Percentiles rank a stretch among this genome's conserved stretches.
phyloP scores from a whole-genome alignment of 2,329 filamentous ascomycete species.

The Domatiomyces globalis region DNA sequence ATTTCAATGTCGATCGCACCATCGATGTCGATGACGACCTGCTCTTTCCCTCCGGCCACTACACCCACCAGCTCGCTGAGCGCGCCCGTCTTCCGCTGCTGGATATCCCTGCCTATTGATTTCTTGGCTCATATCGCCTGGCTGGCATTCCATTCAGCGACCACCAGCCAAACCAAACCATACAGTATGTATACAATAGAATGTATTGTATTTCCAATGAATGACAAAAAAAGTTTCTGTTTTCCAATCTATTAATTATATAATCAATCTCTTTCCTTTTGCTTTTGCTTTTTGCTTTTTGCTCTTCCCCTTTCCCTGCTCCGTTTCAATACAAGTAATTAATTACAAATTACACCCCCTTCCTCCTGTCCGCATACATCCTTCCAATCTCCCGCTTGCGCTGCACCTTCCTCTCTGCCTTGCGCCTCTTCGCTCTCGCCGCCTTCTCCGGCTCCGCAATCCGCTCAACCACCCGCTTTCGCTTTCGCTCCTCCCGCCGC shows the following conservation, averaged over 20 bases:
- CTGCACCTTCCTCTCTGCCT: constrained; percentile 70
- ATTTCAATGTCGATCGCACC: constrained; percentile 16
- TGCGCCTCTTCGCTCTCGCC: constrained; percentile 66
- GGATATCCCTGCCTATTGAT: not conserved
- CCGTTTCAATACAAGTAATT: constrained; percentile 39
- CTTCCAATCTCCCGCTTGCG: constrained; percentile 63
- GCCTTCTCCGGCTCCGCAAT: constrained; percentile 68
- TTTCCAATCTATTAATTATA: too few relatives aligned
- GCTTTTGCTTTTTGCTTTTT: too few relatives aligned
- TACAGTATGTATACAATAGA: too few relatives aligned
- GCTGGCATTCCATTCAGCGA: too few relatives aligned
- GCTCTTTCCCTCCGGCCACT: constrained; percentile 13
- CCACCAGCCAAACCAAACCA: too few relatives aligned
- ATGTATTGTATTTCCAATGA: too few relatives aligned
- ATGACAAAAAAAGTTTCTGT: too few relatives aligned
- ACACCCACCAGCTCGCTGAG: constrained; percentile 12
- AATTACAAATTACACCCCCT: constrained; percentile 30
- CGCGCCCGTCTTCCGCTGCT: not conserved
- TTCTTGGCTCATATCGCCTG: too few relatives aligned
- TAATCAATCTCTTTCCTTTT: too few relatives aligned
- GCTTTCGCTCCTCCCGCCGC: constrained; percentile 57
- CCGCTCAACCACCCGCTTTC: constrained; percentile 80
- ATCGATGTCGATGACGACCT: constrained; percentile 16
- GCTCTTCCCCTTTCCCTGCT: constrained; percentile 35
- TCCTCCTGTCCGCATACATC: constrained; percentile 57